These are phyloP conservation scores for Teunomyces kruisii DNA, from an alignment of 805 yeast genomes.

Conservation along the genomic window DNA sequence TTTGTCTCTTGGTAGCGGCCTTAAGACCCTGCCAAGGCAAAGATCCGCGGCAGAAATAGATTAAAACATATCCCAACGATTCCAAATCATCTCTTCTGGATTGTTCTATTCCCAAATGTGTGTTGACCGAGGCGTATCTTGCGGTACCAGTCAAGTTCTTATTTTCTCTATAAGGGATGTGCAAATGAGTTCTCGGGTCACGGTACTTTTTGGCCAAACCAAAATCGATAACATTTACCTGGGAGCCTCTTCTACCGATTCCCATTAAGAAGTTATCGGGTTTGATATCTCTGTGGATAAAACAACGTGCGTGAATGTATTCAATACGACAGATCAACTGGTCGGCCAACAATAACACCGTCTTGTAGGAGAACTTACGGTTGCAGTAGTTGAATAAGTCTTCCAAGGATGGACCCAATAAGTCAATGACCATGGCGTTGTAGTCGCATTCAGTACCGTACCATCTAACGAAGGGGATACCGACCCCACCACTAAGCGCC, in stretches of 20 bases:
- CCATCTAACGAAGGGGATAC: conserved; percentile 96
- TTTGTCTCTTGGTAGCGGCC: conserved; percentile 95
- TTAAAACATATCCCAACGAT: conserved; percentile 89
- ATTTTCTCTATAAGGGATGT: conserved; percentile 94
- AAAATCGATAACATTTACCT: conserved; percentile 90
- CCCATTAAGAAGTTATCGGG: conserved; percentile 88
- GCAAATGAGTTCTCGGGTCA: conserved; percentile 91
- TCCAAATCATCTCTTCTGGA: conserved; percentile 96
- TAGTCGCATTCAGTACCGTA: conserved; percentile 95
- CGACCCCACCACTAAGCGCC: conserved; percentile 93
- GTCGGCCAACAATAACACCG: conserved; percentile 89
- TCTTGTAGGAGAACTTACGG: conserved; percentile 88
- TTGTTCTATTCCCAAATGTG: conserved; percentile 96
- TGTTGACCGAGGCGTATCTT: conserved; percentile 90
- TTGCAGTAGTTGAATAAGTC: conserved; percentile 95
- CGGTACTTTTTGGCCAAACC: conserved; percentile 93
- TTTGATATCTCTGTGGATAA: conserved; percentile 80
- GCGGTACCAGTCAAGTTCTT: conserved; percentile 97
- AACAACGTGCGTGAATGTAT: conserved; percentile 92
- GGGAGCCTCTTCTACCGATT: conserved; percentile 90
- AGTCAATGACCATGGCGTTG: conserved; percentile 94
- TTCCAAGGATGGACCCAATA: conserved; percentile 92
- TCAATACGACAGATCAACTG: conserved; percentile 93
- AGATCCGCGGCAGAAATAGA: conserved; percentile 92
- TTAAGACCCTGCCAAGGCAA: conserved; percentile 98